Base-by-base conservation (phyloP, 2,329 filamentous ascomycete genomes). In the Dichotomopilus funicola region DNA sequence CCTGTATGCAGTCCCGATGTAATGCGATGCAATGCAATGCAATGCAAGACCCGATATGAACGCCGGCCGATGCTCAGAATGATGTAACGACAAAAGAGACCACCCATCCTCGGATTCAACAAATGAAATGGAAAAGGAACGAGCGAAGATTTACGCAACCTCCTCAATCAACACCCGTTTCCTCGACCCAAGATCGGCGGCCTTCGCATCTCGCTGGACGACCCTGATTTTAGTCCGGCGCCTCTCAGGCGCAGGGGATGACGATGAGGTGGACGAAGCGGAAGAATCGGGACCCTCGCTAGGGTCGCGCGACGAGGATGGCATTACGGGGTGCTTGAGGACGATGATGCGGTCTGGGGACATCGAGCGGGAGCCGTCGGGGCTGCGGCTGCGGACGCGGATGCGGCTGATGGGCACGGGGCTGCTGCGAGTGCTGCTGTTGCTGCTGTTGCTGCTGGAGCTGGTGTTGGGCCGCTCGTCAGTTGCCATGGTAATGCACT, bases 381-480 rank as follows among this genome's bases (percentile, higher is more conserved):
- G 35, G 47, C 54, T 59, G 51, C 57, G 43, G 49, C 53, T 53
- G 5, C 52, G 46, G 10, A 63, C 45, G 19, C 55, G 49, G 48
- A 63, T 59, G 54, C 57, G 62, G 53, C 61, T 62, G 44, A 61
- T 56, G 2, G 55, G 56, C 1, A 51, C 59, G 2, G 53, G 53
- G n/a, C 57, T 46, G 13, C 45, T 49, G n/a, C 19, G 49, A 12
- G 40, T 13, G 40, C 40, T 56, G 51, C 51, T 57, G 38, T 19
- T 46, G 54, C 45, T 54, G 48, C 48, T 56, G 44, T 19, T 49
- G 41, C 33, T 10, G 48, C 43, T 53, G 34, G 40, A 27, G 19
- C 19, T 27, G 19, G 19, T 2, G 19, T 27, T 42, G 3, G 46
- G 49, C 8, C 51, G 34, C 34, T 42, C 36, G 13, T 3, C n/a